phyloP scores from a whole-genome alignment of 192 early-diverging fungal species.

The Umbelopsis isabellina region DNA sequence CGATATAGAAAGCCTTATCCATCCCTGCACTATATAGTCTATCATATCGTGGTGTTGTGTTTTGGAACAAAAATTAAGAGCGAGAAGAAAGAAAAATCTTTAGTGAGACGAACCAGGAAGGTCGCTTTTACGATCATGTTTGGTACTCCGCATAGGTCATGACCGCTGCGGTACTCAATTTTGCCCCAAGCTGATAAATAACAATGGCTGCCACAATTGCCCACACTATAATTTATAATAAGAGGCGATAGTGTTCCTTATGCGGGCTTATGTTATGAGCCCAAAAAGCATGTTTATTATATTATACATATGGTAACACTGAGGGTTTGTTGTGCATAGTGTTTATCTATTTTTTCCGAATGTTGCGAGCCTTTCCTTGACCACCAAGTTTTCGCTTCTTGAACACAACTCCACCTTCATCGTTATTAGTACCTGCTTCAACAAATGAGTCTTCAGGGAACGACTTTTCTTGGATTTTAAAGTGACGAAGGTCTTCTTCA shows the following conservation, averaged over 20 bases:
- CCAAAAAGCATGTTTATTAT: too few relatives aligned
- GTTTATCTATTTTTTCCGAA: slow-evolving; percentile 31
- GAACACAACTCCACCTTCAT: slow-evolving; percentile 36
- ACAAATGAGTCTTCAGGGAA: slow-evolving; percentile 34
- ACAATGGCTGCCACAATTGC: too few relatives aligned
- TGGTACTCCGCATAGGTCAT: neutral
- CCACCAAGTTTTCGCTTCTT: slow-evolving; percentile 53
- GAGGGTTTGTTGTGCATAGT: too few relatives aligned
- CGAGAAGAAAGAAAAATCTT: neutral
- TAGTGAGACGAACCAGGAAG: slow-evolving; percentile 2
- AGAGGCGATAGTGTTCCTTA: too few relatives aligned
- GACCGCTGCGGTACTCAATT: slow-evolving; percentile 10
- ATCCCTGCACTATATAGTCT: slow-evolving; percentile 27
- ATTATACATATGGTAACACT: too few relatives aligned
- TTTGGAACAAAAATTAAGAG: neutral
- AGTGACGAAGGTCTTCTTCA: slow-evolving; percentile 49
- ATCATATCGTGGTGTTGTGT: neutral
- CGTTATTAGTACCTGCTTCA: slow-evolving; percentile 14
- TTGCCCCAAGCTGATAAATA: too few relatives aligned
- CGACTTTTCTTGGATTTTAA: slow-evolving; percentile 59
- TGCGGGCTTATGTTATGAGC: too few relatives aligned
- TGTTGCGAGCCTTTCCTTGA: slow-evolving; percentile 41
- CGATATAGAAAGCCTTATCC: slow-evolving; percentile 29
- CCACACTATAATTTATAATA: too few relatives aligned
- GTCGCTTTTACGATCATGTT: neutral